phyloP scores from a whole-genome alignment of 805 yeast genomes.

The Kuraishia ogatae region DNA sequence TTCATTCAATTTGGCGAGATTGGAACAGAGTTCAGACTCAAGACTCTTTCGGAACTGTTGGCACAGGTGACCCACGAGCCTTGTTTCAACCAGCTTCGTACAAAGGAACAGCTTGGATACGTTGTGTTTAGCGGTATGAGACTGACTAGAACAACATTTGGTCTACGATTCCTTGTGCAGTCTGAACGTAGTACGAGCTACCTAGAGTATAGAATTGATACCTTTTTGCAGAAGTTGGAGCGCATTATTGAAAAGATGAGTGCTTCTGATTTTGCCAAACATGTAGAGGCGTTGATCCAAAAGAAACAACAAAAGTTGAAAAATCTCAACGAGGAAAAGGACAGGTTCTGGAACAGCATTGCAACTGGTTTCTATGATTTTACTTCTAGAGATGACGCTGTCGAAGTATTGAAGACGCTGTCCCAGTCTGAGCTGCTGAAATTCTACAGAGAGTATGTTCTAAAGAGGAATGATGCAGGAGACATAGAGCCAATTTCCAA shows the following conservation, averaged over 20 bases:
- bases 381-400: conserved; percentile 45
- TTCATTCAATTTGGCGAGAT: conserved; percentile 56
- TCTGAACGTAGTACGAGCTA: conserved; percentile 72
- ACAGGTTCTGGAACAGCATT: conserved; percentile 57
- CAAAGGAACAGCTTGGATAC: conserved; percentile 92
- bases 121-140: conserved; percentile 78
- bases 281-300: conserved; percentile 58
- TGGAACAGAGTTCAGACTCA: conserved; percentile 29
- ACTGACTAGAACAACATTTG: conserved; percentile 62
- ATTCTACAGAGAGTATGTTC: conserved; percentile 40
- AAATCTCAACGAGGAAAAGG: conserved; percentile 70
- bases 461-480: conserved; percentile 5
- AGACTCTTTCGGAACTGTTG: conserved; percentile 53
- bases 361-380: conserved; percentile 77
- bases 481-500: conserved; percentile 21
- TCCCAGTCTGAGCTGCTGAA: conserved; percentile 48
- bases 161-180: conserved; percentile 71
- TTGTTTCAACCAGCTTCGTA: conserved; percentile 80
- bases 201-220: conserved; percentile 67
- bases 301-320: conserved; percentile 65
- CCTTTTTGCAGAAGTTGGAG: conserved; percentile 46
- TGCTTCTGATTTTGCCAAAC: conserved; percentile 57
- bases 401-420: conserved; percentile 42
- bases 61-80: conserved; percentile 79
- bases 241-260: conserved; percentile 39